Evolutionary conservation across 257 asterid genomes (phyloP), one percentile per base, ranked within the genome.

Genomic region (Solanum medicagineum): DNA sequence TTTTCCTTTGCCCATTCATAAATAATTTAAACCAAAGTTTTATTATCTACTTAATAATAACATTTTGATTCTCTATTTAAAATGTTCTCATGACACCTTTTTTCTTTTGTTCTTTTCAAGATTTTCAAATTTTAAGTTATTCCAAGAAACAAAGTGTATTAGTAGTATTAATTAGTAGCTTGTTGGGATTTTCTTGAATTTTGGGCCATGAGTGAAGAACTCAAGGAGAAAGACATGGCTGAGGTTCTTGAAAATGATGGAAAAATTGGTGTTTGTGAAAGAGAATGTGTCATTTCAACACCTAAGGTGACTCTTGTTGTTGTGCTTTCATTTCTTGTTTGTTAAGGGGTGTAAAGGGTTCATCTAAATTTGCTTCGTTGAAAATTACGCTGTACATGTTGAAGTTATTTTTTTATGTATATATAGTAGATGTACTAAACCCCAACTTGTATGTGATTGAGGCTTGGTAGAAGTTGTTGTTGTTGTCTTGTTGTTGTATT

Each of bases 231-330:
- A 20, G n/a, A 55, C 49, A 32, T 42, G 14, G 69, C 54, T 65
- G 66, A 84, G 84, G 82, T 16, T 62, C 83, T 26, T 45, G 83
- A 83, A 11, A 63, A 49, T 56, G 59, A 60, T 56, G 53, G 6
- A 57, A 55, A 10, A 32, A 29, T 62, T 6, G 20, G 10, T 85
- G 86, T 80, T 55, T 10, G 83, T 83, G 85, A 84, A 81, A 83
- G 81, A 80, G 90, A 91, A 84, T 83, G 84, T 91, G 84, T 74
- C 40, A 36, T 89, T 88, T 83, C 90, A 69, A 87, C 87, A 86
- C 87, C 91, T 65, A 83, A 85, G 73, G 73, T 65, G 19, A 65
- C 87, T 53, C 40, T 62, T 63, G 10, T 24, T 81, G 15, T 32
- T 40, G 45, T 24, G 57, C 42, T 82, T 82, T 82, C 62, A 51